Evolutionary conservation across 768 basidiomycete genomes (phyloP).

Genomic region (Lentinula sp.): DNA sequence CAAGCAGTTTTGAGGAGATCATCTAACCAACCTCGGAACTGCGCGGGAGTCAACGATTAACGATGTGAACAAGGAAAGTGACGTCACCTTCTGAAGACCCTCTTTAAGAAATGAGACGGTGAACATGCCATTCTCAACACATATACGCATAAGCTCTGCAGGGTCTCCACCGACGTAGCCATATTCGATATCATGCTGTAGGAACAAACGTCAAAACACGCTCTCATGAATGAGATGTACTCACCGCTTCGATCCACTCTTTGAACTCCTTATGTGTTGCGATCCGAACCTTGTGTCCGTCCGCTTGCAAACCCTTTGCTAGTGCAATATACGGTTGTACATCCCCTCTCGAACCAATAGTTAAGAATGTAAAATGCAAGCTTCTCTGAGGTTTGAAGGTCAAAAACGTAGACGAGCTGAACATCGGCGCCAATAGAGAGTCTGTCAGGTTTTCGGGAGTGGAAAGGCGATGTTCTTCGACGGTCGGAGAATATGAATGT

Average conservation of each 20-base stretch:
- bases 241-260: slow-evolving; percentile 91
- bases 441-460: slow-evolving; percentile 38
- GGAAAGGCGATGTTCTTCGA: slow-evolving; percentile 19
- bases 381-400: slow-evolving; percentile 90
- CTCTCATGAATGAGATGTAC: slow-evolving; percentile 21
- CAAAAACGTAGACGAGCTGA: slow-evolving; percentile 92
- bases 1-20: slow-evolving; percentile 92
- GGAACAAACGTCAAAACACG: background rate
- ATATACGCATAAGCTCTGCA: slow-evolving; percentile 95
- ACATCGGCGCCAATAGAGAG: slow-evolving; percentile 87
- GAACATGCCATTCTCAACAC: slow-evolving; percentile 97
- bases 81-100: slow-evolving; percentile 68
- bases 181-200: slow-evolving; percentile 92
- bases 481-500: slow-evolving; percentile 28
- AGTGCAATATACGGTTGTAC: slow-evolving; percentile 98
- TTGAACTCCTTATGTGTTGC: slow-evolving; percentile 95
- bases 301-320: slow-evolving; percentile 83
- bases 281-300: slow-evolving; percentile 86
- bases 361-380: slow-evolving; percentile 88
- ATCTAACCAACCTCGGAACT: slow-evolving; percentile 98
- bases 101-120: slow-evolving; percentile 95
- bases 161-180: slow-evolving; percentile 95
- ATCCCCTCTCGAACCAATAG: slow-evolving; percentile 94
- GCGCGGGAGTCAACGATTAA: slow-evolving; percentile 8
- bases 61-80: background rate